These are phyloP conservation scores for Nicotiana benthamiana DNA, from an alignment of 257 asterid genomes.

Conservation along the genomic window DNA sequence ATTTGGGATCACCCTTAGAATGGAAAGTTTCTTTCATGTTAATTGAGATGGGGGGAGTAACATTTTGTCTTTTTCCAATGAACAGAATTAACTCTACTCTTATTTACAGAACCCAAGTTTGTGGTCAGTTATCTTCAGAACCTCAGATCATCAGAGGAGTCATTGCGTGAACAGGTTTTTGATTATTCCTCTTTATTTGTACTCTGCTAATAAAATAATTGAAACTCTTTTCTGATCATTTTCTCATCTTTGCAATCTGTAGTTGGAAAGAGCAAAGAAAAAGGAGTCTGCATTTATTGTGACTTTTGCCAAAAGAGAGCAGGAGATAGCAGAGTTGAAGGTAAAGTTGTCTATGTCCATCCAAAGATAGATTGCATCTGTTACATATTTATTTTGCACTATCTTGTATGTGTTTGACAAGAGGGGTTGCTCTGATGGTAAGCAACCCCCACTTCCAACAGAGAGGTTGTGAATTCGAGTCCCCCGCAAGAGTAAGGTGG, in stretches of 20 bases:
- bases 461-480: no score
- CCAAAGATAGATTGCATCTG: background rate
- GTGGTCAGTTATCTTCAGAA: constrained; percentile 65
- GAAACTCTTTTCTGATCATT: background rate
- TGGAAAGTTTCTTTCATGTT: background rate
- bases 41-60: background rate
- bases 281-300: constrained; percentile 96
- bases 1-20: background rate
- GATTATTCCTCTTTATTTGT: background rate
- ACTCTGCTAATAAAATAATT: background rate
- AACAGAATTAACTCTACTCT: background rate
- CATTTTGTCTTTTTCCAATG: background rate
- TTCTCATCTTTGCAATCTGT: constrained; percentile 17
- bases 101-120: constrained; percentile 49
- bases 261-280: constrained; percentile 93
- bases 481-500: no score
- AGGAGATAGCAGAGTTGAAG: constrained; percentile 98
- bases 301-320: constrained; percentile 96
- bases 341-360: constrained; percentile 22
- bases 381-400: background rate
- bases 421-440: no score
- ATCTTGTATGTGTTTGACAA: background rate
- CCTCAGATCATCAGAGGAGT: constrained; percentile 84
- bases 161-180: constrained; percentile 81
- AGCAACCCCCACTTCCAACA: no score